A percentile compares a stretch with the other conserved stretches of the same genome.
These are phyloP conservation scores for Pythium volutum DNA, from an alignment of 352 stramenopile species.

Conservation along the genomic window DNA sequence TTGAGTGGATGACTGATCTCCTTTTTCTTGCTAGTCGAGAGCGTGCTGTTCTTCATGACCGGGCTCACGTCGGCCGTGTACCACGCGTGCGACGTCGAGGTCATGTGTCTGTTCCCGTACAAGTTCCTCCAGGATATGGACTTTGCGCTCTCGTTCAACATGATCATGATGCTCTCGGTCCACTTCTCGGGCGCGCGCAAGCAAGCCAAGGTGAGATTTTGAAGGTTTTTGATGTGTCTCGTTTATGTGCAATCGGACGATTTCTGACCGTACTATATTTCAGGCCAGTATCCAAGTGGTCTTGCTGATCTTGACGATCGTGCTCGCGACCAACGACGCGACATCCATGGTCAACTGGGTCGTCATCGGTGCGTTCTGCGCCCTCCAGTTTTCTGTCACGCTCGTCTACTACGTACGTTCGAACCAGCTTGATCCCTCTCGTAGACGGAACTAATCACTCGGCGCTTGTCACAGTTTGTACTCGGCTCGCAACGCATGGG, in stretches of 20 bases:
- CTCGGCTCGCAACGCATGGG: constrained; percentile 28
- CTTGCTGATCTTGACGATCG: constrained; percentile 33
- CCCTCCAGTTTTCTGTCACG: constrained; percentile 32
- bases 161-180: constrained; percentile 36
- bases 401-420: constrained; percentile 35
- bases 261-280: background rate
- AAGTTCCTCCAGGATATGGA: constrained; percentile 38
- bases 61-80: constrained; percentile 37
- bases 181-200: constrained; percentile 39
- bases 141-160: constrained; percentile 45
- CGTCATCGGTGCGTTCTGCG: constrained; percentile 25
- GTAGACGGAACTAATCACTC: background rate
- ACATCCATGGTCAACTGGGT: constrained; percentile 41
- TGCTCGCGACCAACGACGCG: constrained; percentile 31
- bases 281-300: constrained; percentile 34
- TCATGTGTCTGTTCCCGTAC: constrained; percentile 36
- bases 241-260: background rate
- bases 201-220: constrained; percentile 33
- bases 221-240: background rate
- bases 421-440: background rate
- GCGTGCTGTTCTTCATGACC: constrained; percentile 31
- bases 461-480: constrained; percentile 17
- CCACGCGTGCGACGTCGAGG: constrained; percentile 37
- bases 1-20: background rate
- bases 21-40: constrained; percentile 28